Conservation (phyloP, 1,284 basidiomycete species). For the Xerocomus cyaneibrunnescens region DNA sequence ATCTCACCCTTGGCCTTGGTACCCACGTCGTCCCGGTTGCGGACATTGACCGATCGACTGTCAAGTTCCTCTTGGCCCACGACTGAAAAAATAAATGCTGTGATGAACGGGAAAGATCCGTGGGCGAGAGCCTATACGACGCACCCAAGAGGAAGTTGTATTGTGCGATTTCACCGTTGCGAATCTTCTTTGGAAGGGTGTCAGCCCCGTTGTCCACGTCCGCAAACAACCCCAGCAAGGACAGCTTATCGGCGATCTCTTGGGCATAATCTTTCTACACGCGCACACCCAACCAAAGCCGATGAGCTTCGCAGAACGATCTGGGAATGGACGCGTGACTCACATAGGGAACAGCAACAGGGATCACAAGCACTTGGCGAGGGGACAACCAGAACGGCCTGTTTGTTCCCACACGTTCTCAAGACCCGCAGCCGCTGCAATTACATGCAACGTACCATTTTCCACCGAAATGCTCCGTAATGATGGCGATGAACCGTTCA, state of each 20-base stretch:
- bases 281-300: not conserved
- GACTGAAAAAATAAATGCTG: slow-evolving; percentile 48
- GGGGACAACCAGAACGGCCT: slow-evolving; percentile 99
- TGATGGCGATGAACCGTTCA: slow-evolving; percentile 96
- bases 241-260: slow-evolving; percentile 71
- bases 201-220: slow-evolving; percentile 94
- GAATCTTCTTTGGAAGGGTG: slow-evolving; percentile 96
- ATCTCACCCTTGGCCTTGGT: slow-evolving; percentile 72
- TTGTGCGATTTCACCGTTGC: slow-evolving; percentile 89
- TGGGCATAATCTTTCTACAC: slow-evolving; percentile 87
- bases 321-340: slow-evolving; percentile 36
- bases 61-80: slow-evolving; percentile 88
- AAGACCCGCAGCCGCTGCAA: not conserved
- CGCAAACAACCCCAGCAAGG: slow-evolving; percentile 75
- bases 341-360: slow-evolving; percentile 86
- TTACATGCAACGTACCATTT: slow-evolving; percentile 77
- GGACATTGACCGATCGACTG: slow-evolving; percentile 85
- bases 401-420: not conserved
- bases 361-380: slow-evolving; percentile 92
- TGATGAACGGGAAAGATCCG: slow-evolving; percentile 3
- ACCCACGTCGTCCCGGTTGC: slow-evolving; percentile 92
- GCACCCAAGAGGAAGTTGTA: slow-evolving; percentile 97
- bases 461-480: slow-evolving; percentile 96
- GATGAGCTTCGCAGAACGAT: slow-evolving; percentile 7
- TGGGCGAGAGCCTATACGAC: slow-evolving; percentile 31